Conservation (phyloP, 202 grass and related monocot genomes). For the Digitaria exilis region DNA sequence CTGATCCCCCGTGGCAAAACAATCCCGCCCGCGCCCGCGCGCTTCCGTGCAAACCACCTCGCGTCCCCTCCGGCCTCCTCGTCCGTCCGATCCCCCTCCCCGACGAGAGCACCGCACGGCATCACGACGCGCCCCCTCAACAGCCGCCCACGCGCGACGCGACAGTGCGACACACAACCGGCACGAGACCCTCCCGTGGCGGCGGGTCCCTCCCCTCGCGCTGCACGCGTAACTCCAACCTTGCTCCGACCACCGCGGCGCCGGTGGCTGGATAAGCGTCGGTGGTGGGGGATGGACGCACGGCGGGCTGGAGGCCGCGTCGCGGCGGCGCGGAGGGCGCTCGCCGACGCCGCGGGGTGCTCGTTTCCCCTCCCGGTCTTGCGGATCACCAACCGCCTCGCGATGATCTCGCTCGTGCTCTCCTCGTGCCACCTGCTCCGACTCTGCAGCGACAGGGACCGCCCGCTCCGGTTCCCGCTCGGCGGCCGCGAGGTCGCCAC, state of each 20-base stretch:
- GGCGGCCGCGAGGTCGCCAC: conserved; percentile 50
- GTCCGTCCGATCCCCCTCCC: conserved; percentile 31
- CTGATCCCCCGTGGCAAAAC: neutral
- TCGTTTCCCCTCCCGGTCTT: conserved; percentile 52
- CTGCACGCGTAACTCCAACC: neutral
- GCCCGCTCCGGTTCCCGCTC: conserved; percentile 47
- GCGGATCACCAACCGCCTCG: conserved; percentile 59
- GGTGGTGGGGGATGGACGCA: conserved; percentile 19
- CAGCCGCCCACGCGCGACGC: neutral
- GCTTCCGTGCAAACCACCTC: conserved; percentile 41
- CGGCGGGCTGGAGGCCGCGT: conserved; percentile 18
- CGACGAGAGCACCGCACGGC: neutral
- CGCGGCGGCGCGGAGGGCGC: conserved; percentile 45
- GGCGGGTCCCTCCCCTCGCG: neutral
- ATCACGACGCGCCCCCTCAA: neutral
- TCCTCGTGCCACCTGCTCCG: conserved; percentile 66
- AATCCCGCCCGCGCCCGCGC: neutral
- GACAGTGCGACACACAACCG: neutral
- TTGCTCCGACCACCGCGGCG: conserved; percentile 3
- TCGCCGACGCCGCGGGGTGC: conserved; percentile 31
- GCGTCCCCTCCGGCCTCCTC: neutral
- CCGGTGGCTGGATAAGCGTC: neutral
- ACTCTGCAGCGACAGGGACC: conserved; percentile 51
- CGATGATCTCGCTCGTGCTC: conserved; percentile 41
- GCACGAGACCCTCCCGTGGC: neutral